Evolutionary conservation across 305 asterid species (phyloP), one percentile per base, ranked within the genome.

Genomic region (Solanum hybrid): DNA sequence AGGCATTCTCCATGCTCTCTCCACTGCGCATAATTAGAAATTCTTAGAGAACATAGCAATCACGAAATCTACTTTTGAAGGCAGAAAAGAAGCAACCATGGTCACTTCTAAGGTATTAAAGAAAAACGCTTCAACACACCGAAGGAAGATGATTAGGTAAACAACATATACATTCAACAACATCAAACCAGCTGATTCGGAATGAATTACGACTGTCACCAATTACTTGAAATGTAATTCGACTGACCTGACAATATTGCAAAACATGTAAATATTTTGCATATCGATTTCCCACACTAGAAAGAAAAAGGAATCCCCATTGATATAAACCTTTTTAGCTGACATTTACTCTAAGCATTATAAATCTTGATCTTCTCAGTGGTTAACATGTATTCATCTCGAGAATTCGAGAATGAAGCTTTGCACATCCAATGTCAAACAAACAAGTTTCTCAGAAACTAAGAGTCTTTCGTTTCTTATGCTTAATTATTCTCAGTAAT

Each of bases 1-100:
- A 76, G 7, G 85, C 89, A 31, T 88, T 87, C 29, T 76, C 89
- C 89, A 96, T 96, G 92, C 99, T 96, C 92, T 96, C 99, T 34
- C 98, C 99, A 88, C 98, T 95, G 91, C 36, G 90, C 40, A 90
- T 10, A 90, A 71, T 90, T 84, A 29, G 87, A 51, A 26, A 84
- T 2, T 84, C 12, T 29, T 84, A 45, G 73, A 82, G 87, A 29
- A 84, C 11, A 9, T 27, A 29, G 73, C 0, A 82, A 82, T 27
- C 10, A 29, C 37, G 3, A 81, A 45, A 84, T 84, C 38, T 45
- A 27, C 36, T 27, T 27, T 4, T 3, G 0, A 0, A 82, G 72
- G 72, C 73, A 45, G 73, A 45, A 42, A 81, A 82, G 87, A 82
- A 29, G 72, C 38, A 82, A 82, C 29, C 40, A 45, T 3, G 29